Base-by-base conservation (phyloP, 192 early-diverging fungal species). In the Entophlyctis luteolus region DNA sequence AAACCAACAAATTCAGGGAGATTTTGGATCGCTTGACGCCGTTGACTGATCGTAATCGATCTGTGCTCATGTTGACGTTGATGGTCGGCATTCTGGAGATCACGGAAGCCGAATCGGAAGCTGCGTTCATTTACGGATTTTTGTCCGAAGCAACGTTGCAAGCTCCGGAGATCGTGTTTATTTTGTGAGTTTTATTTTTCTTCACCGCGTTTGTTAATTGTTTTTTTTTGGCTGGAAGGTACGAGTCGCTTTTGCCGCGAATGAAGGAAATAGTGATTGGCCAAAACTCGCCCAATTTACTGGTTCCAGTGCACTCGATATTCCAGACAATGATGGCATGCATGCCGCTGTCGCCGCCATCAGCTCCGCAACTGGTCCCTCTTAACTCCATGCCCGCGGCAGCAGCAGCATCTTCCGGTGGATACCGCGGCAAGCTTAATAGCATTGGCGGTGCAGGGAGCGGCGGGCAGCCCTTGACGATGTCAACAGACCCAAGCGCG, bases 281-380 rank as follows among this genome's bases (percentile, higher is more conserved):
- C 47, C 87, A 81, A 37, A 84, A 89, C 25, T 83, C 81, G 1
- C 74, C 84, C 3, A 81, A 81, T 5, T 83, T 89, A 37, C 77
- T 90, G 14, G 85, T 89, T 45, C 76, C 86, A 4, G 83, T 91
- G n/a, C 87, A 91, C 66, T 74, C 81, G 0, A 90, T 91, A 48
- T 70, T 91, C 12, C 79, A 85, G 39, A 84, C 87, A 3, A 87
- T 88, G 42, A 79, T 85, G 27, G 77, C 80, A 20, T 53, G 31
- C 27, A 60, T 58, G 45, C 62, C 49, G 1, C 62, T 45, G 14
- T 49, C 45, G 33, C 57, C 38, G 47, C 45, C 38, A 32, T 39
- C 47, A 35, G 66, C 59, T 2, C 63, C 59, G 18, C 52, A 39
- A 23, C 48, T 46, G 20, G 27, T 37, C 1, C 35, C 72, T n/a